Conservation (phyloP, 2,329 filamentous ascomycete genomes). For the Penicillium aurantiogriseum region DNA sequence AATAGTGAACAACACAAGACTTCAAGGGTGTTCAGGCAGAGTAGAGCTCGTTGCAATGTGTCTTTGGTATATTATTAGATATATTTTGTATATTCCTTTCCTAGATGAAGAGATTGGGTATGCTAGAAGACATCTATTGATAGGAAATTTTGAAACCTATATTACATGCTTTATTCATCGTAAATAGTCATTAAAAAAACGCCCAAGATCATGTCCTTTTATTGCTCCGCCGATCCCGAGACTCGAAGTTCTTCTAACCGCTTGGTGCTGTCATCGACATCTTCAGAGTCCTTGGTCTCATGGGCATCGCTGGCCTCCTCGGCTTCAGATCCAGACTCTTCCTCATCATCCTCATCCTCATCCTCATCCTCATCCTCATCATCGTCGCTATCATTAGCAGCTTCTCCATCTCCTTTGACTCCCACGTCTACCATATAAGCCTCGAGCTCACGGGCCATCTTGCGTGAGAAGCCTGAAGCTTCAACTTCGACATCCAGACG, state of each 20-base stretch:
- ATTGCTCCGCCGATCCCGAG: conserved; percentile 25
- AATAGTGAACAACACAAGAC: background rate
- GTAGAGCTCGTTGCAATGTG: background rate
- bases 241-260: conserved; percentile 35
- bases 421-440: conserved; percentile 77
- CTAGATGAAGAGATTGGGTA: background rate
- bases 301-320: conserved; percentile 39
- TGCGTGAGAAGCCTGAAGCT: conserved; percentile 92
- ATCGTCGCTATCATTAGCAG: conserved; percentile 32
- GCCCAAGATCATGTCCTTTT: conserved; percentile 8
- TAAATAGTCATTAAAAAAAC: conserved; percentile 27
- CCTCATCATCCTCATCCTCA: conserved; percentile 37
- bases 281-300: conserved; percentile 22
- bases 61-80: background rate
- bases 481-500: conserved; percentile 85
- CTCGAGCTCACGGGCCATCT: conserved; percentile 93
- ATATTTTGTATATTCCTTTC: background rate
- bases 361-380: conserved; percentile 44
- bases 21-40: background rate
- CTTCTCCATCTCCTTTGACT: conserved; percentile 53
- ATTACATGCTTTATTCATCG: conserved; percentile 29
- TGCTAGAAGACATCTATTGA: background rate
- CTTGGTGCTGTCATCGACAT: conserved; percentile 29
- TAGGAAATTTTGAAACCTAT: conserved; percentile 13
- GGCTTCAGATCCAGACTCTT: conserved; percentile 33